Evolutionary conservation across 2,329 filamentous ascomycete species (phyloP).

Genomic region (Alternaria brassicae): DNA sequence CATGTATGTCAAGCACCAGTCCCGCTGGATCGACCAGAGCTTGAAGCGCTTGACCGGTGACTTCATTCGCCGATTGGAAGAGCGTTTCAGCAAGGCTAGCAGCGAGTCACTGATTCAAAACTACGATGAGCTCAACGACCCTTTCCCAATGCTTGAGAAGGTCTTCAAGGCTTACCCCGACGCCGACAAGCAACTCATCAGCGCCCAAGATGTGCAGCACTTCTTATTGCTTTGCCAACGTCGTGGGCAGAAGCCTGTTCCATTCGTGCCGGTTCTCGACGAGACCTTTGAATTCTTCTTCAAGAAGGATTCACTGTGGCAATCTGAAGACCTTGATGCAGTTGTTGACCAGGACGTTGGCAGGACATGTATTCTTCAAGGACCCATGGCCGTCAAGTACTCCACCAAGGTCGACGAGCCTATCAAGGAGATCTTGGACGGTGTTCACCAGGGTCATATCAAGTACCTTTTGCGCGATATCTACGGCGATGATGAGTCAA

Average conservation of each 20-base stretch:
- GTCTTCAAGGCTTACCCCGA: slow-evolving; percentile 86
- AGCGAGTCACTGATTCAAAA: slow-evolving; percentile 86
- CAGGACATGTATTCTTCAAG: slow-evolving; percentile 94
- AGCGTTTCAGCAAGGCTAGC: slow-evolving; percentile 84
- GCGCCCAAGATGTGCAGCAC: slow-evolving; percentile 96
- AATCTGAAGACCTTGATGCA: slow-evolving; percentile 95
- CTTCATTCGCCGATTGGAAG: slow-evolving; percentile 95
- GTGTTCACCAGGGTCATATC: slow-evolving; percentile 89
- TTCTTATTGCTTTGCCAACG: slow-evolving; percentile 93
- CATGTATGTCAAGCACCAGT: slow-evolving; percentile 56
- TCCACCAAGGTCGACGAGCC: slow-evolving; percentile 91
- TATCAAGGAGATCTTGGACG: slow-evolving; percentile 91
- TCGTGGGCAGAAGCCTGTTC: slow-evolving; percentile 92
- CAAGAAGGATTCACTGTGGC: slow-evolving; percentile 99
- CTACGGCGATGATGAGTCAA: slow-evolving; percentile 74
- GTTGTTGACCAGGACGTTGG: slow-evolving; percentile 96
- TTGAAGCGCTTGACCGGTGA: slow-evolving; percentile 85
- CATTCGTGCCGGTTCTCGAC: slow-evolving; percentile 93
- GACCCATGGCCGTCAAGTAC: slow-evolving; percentile 89
- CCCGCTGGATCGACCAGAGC: slow-evolving; percentile 64
- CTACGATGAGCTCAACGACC: slow-evolving; percentile 85
- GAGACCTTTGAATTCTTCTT: slow-evolving; percentile 99
- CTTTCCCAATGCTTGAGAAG: slow-evolving; percentile 77
- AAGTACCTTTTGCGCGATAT: slow-evolving; percentile 77
- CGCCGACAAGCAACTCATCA: slow-evolving; percentile 89